These are phyloP conservation scores for Waltergamsia citrina DNA, from an alignment of 2,329 filamentous ascomycete species.

Conservation along the genomic window DNA sequence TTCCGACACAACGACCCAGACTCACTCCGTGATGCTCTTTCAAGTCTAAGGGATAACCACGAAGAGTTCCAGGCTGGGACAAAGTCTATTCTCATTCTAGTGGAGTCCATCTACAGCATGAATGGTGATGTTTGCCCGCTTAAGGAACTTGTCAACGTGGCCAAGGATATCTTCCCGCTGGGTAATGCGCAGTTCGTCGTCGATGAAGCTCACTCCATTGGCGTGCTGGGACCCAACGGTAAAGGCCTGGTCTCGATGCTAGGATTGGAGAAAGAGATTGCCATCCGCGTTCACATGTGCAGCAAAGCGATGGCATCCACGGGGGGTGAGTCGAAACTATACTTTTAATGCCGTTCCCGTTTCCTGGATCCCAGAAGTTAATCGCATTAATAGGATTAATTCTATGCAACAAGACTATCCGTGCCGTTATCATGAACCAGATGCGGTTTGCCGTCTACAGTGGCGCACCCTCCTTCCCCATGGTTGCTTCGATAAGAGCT, in stretches of 20 bases:
- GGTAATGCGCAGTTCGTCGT: constrained; percentile 39
- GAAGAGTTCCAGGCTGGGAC: constrained; percentile 14
- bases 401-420: no score
- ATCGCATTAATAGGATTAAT: no score
- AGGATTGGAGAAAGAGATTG: constrained; percentile 38
- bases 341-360: background rate
- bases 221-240: constrained; percentile 37
- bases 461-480: no score
- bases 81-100: constrained; percentile 24
- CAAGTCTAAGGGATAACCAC: constrained; percentile 17
- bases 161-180: constrained; percentile 19
- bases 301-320: constrained; percentile 36
- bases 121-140: constrained; percentile 33
- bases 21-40: constrained; percentile 26
- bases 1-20: constrained; percentile 35
- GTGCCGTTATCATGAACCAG: no score
- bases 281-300: constrained; percentile 39
- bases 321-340: constrained; percentile 1
- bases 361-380: no score
- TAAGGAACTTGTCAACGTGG: constrained; percentile 21
- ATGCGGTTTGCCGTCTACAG: no score
- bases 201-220: constrained; percentile 46
- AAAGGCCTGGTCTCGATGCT: constrained; percentile 37
- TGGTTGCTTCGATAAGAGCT: no score
- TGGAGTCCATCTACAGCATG: constrained; percentile 37